Evolutionary conservation across 306 rosid species (phyloP).

Genomic region (Gleditsia sinensis): DNA sequence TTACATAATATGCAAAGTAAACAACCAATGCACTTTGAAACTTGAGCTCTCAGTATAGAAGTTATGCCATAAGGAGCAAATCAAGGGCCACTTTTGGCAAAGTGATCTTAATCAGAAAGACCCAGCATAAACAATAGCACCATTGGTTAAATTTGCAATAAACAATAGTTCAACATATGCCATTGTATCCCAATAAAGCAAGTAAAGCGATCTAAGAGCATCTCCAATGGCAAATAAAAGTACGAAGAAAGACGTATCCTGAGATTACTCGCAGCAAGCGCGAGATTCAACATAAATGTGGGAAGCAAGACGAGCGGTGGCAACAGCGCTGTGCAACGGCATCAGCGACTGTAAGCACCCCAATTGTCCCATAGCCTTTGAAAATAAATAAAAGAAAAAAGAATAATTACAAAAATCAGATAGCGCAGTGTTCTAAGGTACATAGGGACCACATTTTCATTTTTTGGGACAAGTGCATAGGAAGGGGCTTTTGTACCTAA

Average conservation of each 20-base stretch:
- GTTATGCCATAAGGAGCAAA: not conserved
- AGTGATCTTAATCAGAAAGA: not conserved
- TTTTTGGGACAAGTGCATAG: too few relatives aligned
- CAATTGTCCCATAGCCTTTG: constrained; percentile 38
- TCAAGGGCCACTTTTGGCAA: not conserved
- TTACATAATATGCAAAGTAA: not conserved
- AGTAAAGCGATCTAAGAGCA: not conserved
- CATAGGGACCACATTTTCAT: too few relatives aligned
- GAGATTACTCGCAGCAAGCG: constrained; percentile 64
- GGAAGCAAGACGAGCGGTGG: constrained; percentile 49
- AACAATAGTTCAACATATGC: too few relatives aligned
- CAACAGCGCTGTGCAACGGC: constrained; percentile 59
- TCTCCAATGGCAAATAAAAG: not conserved
- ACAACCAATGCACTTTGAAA: not conserved
- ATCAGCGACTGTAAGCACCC: constrained; percentile 59
- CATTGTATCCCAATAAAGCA: not conserved
- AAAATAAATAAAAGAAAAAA: not conserved
- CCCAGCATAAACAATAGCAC: not conserved
- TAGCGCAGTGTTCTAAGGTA: too few relatives aligned
- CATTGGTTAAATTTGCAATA: not conserved
- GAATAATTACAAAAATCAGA: too few relatives aligned
- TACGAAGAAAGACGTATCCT: constrained; percentile 40
- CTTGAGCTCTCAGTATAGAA: not conserved
- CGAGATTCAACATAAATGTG: constrained; percentile 53
- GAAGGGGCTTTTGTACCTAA: too few relatives aligned